These are phyloP conservation scores for Trichoderma gamsii DNA, from an alignment of 495 filamentous ascomycete genomes.

Conservation along the genomic window DNA sequence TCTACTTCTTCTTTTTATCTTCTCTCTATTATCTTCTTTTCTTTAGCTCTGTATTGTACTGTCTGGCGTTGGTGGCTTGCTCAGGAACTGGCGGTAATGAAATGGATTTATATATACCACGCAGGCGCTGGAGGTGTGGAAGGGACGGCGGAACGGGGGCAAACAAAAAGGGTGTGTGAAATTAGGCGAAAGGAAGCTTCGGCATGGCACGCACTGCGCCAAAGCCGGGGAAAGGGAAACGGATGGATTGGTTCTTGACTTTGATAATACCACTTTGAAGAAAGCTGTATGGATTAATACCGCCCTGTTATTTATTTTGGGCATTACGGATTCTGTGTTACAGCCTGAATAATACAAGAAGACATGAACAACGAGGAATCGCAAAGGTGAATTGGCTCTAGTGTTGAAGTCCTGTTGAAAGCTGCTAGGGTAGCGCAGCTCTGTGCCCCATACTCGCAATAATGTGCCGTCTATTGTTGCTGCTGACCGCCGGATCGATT, in stretches of 20 bases:
- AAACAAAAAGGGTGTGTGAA: neutral
- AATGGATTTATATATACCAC: conserved; percentile 13
- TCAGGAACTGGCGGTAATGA: conserved; percentile 18
- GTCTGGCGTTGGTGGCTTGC: conserved; percentile 8
- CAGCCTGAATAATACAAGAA: neutral
- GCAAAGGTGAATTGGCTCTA: neutral
- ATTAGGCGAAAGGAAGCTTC: neutral
- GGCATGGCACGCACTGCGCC: neutral
- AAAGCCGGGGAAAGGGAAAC: neutral
- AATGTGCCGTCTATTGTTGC: neutral
- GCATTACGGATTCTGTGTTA: conserved; percentile 1
- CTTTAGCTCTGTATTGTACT: conserved; percentile 13
- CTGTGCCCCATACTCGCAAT: neutral
- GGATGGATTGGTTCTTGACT: neutral
- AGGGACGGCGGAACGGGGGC: neutral
- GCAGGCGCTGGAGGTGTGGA: neutral
- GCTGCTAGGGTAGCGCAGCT: neutral
- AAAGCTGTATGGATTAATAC: conserved; percentile 13
- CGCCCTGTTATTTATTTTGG: conserved; percentile 11
- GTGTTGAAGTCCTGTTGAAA: neutral
- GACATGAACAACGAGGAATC: neutral
- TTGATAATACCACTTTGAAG: conserved; percentile 11
- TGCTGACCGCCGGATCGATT: neutral
- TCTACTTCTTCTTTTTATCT: conserved; percentile 15
- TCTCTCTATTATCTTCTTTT: conserved; percentile 15